Evolutionary conservation across 345 rosid genomes (phyloP), one percentile per base, ranked within the genome.

Genomic region (Euphorbia peplus): DNA sequence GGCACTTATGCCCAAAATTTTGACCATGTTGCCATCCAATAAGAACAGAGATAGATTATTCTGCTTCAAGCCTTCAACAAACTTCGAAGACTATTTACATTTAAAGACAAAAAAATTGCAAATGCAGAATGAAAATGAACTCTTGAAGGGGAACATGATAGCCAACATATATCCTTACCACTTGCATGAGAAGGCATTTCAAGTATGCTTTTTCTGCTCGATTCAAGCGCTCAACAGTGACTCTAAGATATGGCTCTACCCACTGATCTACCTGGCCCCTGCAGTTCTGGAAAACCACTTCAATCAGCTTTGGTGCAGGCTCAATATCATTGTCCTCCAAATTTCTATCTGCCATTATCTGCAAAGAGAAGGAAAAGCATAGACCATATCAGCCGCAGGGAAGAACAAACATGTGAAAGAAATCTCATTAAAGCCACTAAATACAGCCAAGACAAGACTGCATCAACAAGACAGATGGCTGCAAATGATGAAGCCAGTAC

Each of bases 241-340:
- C 79, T 74, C 90, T 86, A 62, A 95, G 76, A 81, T 89, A 95
- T 78, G 99, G 98, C 73, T 95, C 99, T 73, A 87, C 84, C 97
- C 96, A 95, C 4, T 83, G 98, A 83, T 95, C 99, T 79, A 95
- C 98, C 78, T 90, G 98, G 60, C 98, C 99, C 81, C 81, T 89
- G 80, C 98, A 90, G 75, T 95, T 92, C 84, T 95, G 99, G 72
- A 95, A 89, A 78, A 95, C 87, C 60, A 95, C 98, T 78, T 92
- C 91, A 75, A 95, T 89, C 68, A 95, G 95, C 83, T 95, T 95
- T 73, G 99, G 99, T 73, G 98, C 99, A 16, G 99, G 88, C 74
- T 85, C 96, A 75, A 92, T 84, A 71, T 92, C 98, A 74, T 78
- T 77, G 71, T 95, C 99, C 78, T 95, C 99, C 75, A 92, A 81